These are phyloP conservation scores for Calonectria naviculata DNA, from an alignment of 2,329 filamentous ascomycete genomes.

Conservation along the genomic window DNA sequence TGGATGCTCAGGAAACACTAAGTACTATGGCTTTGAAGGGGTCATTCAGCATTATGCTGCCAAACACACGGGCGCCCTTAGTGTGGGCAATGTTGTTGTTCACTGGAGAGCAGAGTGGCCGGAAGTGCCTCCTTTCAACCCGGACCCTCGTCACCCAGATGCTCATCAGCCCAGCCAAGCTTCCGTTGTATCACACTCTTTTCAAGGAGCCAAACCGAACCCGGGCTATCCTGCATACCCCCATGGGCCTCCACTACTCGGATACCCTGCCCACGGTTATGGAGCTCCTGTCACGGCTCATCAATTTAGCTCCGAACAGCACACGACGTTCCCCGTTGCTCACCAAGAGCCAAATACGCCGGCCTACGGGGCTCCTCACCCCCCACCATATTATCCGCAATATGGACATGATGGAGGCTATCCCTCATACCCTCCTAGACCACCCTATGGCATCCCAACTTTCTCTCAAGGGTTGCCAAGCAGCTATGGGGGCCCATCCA, in stretches of 20 bases:
- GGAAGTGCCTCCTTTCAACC: conserved; percentile 76
- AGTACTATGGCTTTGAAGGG: conserved; percentile 80
- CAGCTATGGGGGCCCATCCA: conserved; percentile 12
- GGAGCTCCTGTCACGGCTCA: conserved; percentile 15
- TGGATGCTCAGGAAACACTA: conserved; percentile 71
- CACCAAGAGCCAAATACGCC: conserved; percentile 22
- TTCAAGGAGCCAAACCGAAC: conserved; percentile 2
- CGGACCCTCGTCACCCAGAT: conserved; percentile 60
- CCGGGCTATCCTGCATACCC: conserved; percentile 24
- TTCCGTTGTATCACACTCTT: conserved; percentile 5
- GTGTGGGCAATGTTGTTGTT: conserved; percentile 77
- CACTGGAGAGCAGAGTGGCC: conserved; percentile 88
- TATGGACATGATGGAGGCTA: conserved; percentile 25
- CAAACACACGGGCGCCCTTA: conserved; percentile 80
- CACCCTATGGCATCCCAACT: conserved; percentile 10
- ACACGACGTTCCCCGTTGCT: conserved; percentile 10
- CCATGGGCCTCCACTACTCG: conserved; percentile 11
- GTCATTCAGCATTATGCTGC: conserved; percentile 86
- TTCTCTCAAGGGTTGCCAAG: conserved; percentile 11
- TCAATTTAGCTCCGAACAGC: conserved; percentile 22
- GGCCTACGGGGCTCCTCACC: conserved; percentile 24
- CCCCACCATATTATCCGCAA: conserved; percentile 24
- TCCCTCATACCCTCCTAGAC: conserved; percentile 23
- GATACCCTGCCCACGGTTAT: conserved; percentile 30
- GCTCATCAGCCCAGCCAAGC: conserved; percentile 1